Evolutionary conservation across 2,329 filamentous ascomycete genomes (phyloP), one percentile per base, ranked within the genome.

Genomic region (Aureobasidium zeae): DNA sequence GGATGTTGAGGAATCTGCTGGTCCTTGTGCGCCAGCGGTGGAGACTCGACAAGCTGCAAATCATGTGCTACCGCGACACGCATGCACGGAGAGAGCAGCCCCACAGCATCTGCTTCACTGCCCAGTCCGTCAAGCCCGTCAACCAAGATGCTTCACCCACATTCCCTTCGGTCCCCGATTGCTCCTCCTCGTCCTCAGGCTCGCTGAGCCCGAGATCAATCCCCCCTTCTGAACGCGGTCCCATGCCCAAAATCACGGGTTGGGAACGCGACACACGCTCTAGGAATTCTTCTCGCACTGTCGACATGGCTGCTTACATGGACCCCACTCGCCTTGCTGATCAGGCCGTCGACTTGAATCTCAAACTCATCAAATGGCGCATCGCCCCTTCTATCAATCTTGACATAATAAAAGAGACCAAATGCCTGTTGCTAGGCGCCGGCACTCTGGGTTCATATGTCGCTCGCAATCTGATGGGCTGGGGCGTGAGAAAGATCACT

Each of bases 291-390:
- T 79, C 84, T 12, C 80, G 84, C 52, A 74, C 82, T 13, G 86
- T 86, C 11, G 86, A 93, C 55, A 71, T 98, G 7, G 83, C 83
- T 15, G 86, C 91, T 55, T 94, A 94, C 55, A 89, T 98, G 83
- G 88, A 98, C 57, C 89, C 91, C 5, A 70, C 74, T 24, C 80
- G 81, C 53, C 70, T 96, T 13, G 91, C 91, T 16, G 88, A 96
- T 58, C 87, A 94, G 60, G 87, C 88, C 1, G 89, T 96, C 8
- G 91, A 98, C 57, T 73, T 98, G 47, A 98, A 98, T 57, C 71
- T 96, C 48, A 96, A 96, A 65, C 73, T 98, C 46, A 98, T 98
- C 81, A 98, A 95, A 66, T 98, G 91, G 91, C 81, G 91, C 28
- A 86, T 98, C 55, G 86, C 87, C 6, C 91, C 91, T 0, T 80